Base-by-base conservation (phyloP, 192 early-diverging fungal species). In the Coemansia javaensis region DNA sequence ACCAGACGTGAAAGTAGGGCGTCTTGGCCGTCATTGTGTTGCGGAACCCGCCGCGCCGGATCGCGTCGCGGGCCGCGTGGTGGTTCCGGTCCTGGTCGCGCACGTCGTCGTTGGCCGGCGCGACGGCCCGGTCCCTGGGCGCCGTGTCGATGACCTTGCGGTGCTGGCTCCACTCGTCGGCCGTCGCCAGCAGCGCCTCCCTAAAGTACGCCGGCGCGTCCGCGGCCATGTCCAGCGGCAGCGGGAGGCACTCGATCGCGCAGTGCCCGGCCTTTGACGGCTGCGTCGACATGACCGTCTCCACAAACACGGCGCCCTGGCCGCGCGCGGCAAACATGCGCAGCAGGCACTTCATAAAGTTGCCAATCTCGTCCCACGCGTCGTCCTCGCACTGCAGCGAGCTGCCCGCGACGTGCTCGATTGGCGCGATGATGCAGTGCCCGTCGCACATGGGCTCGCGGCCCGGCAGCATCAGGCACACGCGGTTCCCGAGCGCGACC, bases 1-100 rank as follows among this genome's bases (percentile, higher is more conserved):
- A 90, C 96, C 96, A 99, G 2, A 97, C 90, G 46, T 99, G 96
- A 58, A 99, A 94, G 60, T 91, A 99, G 2, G 96, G 92, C 67
- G 97, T 35, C 30, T 95, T 82, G 9, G 81, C 77, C 7, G 84
- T 81, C 75, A 91, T 77, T 7, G 77, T 68, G 28, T 78, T 57
- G 41, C 87, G 78, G 59, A 91, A 89, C 20, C 87, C 88, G 39
- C 80, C 79, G 17, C 78, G 67, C 12, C 72, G 66, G 8, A 67
- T 60, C 0, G 34, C 45, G 3, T 50, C 41, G 9, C 61, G 51
- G 1, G 49, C 47, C 20, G 30, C 33, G 3, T 40, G 40, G 13
- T 65, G 63, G 49, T 64, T 75, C 12, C 18, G 13, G 10, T 71
- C 67, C 51, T 67, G 58, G 15, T 57, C 54, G 10, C 34, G 40